These are phyloP conservation scores for Camelina neglecta DNA, from an alignment of 345 rosid species.

Conservation along the genomic window DNA sequence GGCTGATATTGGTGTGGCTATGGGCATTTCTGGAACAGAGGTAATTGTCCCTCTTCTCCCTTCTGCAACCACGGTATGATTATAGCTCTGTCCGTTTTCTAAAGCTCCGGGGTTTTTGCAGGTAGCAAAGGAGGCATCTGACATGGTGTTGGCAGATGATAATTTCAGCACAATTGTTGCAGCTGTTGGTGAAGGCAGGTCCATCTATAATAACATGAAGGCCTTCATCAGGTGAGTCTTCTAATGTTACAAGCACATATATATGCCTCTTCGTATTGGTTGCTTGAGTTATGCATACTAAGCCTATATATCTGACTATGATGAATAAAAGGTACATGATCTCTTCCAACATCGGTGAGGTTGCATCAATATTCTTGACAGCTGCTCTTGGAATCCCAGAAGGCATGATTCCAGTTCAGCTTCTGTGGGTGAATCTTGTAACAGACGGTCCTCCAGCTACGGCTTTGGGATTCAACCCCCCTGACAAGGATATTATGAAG, in stretches of 20 bases:
- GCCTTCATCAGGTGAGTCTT: slow-evolving; percentile 85
- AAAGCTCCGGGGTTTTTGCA: slow-evolving; percentile 35
- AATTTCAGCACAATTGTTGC: slow-evolving; percentile 95
- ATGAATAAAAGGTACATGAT: slow-evolving; percentile 87
- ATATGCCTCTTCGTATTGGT: background rate
- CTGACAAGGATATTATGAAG: slow-evolving; percentile 90
- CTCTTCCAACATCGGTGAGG: slow-evolving; percentile 98
- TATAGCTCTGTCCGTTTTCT: background rate
- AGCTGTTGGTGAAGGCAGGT: slow-evolving; percentile 98
- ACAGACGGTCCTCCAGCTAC: slow-evolving; percentile 99
- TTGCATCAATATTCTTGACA: slow-evolving; percentile 90
- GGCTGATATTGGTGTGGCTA: slow-evolving; percentile 98
- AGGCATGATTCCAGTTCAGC: slow-evolving; percentile 99
- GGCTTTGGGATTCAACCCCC: slow-evolving; percentile 96
- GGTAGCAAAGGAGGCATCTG: slow-evolving; percentile 99
- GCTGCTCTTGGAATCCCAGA: slow-evolving; percentile 99
- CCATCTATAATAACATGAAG: slow-evolving; percentile 96
- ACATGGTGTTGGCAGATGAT: slow-evolving; percentile 99
- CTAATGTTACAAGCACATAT: background rate
- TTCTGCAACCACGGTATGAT: background rate
- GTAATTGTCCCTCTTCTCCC: slow-evolving; percentile 44
- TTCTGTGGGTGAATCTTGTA: slow-evolving; percentile 98
- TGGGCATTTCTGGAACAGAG: slow-evolving; percentile 98
- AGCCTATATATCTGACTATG: slow-evolving; percentile 3
- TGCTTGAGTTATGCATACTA: slow-evolving; percentile 52